A percentile compares a stretch with the other conserved stretches of the same genome.
phyloP scores from a whole-genome alignment of 176 grass and related monocot genomes.

The Secale cereale region DNA sequence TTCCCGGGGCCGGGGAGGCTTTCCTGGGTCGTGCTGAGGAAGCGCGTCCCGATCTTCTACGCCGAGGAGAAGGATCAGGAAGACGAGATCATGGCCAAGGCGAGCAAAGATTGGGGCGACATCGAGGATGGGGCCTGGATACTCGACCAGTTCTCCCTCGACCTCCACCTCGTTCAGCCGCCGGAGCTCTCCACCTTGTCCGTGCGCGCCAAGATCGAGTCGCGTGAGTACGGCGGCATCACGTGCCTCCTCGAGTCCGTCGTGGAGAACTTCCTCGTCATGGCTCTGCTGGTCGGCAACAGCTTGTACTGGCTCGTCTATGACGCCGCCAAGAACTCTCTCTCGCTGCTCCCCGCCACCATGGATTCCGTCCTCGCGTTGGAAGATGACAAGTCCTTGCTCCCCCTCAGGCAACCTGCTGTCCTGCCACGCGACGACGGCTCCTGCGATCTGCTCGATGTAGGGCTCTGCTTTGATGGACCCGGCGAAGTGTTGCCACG shows the following conservation, averaged over 20 bases:
- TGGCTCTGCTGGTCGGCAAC: not conserved
- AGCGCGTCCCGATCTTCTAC: not conserved
- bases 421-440: not conserved
- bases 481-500: not conserved
- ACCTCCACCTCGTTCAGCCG: not conserved
- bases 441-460: not conserved
- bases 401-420: not conserved
- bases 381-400: not conserved
- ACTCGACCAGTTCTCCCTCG: no score
- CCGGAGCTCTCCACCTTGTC: constrained; percentile 2
- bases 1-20: not conserved
- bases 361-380: no score
- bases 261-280: not conserved
- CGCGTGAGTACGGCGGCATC: not conserved
- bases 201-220: not conserved
- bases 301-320: not conserved
- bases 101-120: not conserved
- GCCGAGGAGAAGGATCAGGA: not conserved
- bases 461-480: not conserved
- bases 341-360: not conserved
- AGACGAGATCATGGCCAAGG: not conserved
- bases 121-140: not conserved
- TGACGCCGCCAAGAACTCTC: not conserved
- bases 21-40: not conserved
- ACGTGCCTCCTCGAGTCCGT: not conserved